Conservation (phyloP, 768 basidiomycete genomes). For the Lactarius psammicola region DNA sequence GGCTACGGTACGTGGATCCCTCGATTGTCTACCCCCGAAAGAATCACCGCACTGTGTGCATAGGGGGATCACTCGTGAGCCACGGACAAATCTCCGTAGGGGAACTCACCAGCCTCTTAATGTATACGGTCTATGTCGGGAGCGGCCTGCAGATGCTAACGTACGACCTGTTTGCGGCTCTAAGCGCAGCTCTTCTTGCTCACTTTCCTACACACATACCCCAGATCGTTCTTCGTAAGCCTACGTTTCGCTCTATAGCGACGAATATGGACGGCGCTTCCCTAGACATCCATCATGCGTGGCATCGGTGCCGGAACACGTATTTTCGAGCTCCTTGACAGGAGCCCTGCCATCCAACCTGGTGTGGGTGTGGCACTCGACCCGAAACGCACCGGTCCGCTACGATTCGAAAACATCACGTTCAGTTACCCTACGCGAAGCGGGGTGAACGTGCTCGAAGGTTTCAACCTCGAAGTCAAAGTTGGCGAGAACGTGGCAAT, state of each 20-base stretch:
- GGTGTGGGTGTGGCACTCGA: conserved; percentile 57
- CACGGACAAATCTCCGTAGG: conserved; percentile 87
- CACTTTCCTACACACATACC: background rate
- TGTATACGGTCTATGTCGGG: conserved; percentile 90
- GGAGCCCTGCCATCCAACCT: conserved; percentile 69
- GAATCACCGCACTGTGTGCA: background rate
- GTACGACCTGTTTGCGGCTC: conserved; percentile 41
- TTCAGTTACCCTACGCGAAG: conserved; percentile 91
- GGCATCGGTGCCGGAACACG: conserved; percentile 91
- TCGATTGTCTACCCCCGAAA: background rate
- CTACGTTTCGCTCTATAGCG: conserved; percentile 36
- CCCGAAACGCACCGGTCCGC: conserved; percentile 56
- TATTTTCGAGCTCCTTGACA: conserved; percentile 91
- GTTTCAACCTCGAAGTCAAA: conserved; percentile 75
- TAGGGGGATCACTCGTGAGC: conserved; percentile 90
- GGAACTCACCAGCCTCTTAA: conserved; percentile 81
- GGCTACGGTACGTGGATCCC: conserved; percentile 69
- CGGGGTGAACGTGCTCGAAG: conserved; percentile 76
- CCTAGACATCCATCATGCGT: conserved; percentile 90
- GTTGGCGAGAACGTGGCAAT: conserved; percentile 89
- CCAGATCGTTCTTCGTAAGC: conserved; percentile 42
- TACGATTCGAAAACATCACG: conserved; percentile 78
- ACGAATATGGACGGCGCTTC: conserved; percentile 26
- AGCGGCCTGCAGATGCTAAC: conserved; percentile 77
- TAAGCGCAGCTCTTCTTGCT: background rate